Percentiles rank a stretch among this genome's conserved stretches.
Conservation (phyloP, 2,329 filamentous ascomycete genomes). For the Zymoseptoria crescenta region DNA sequence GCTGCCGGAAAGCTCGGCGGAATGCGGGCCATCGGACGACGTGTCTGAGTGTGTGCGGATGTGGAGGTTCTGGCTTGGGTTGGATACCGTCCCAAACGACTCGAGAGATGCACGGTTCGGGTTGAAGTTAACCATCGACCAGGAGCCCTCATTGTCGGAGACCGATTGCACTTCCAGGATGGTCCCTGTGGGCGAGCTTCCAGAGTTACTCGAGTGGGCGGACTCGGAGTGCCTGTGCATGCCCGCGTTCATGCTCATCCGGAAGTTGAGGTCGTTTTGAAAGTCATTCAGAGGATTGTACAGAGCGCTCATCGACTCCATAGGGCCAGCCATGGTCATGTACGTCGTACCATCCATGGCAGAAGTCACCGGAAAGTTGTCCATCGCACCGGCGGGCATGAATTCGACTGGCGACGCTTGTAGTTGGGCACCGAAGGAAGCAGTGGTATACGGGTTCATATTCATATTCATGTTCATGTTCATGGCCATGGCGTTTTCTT, state of each 20-base stretch:
- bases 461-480: slow-evolving; percentile 25
- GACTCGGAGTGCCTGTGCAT: slow-evolving; percentile 35
- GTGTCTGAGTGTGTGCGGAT: slow-evolving; percentile 81
- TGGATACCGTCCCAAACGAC: slow-evolving; percentile 66
- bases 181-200: slow-evolving; percentile 66
- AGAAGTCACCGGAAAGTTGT: slow-evolving; percentile 33
- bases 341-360: slow-evolving; percentile 35
- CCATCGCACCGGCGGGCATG: slow-evolving; percentile 34
- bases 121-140: slow-evolving; percentile 65
- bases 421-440: slow-evolving; percentile 34
- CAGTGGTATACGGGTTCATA: slow-evolving; percentile 29
- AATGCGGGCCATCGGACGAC: slow-evolving; percentile 54
- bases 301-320: slow-evolving; percentile 39
- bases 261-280: slow-evolving; percentile 54
- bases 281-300: slow-evolving; percentile 56
- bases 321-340: slow-evolving; percentile 35
- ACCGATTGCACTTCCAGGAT: slow-evolving; percentile 82
- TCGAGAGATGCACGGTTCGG: slow-evolving; percentile 56
- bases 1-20: slow-evolving; percentile 59
- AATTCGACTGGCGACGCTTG: slow-evolving; percentile 42
- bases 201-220: slow-evolving; percentile 33
- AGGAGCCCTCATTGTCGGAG: slow-evolving; percentile 67
- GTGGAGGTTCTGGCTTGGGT: slow-evolving; percentile 84
- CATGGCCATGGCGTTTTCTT: slow-evolving; percentile 29
- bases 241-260: slow-evolving; percentile 38